phyloP scores from a whole-genome alignment of 371 early-diverging fungal genomes.

The Conidiobolus incongruus region DNA sequence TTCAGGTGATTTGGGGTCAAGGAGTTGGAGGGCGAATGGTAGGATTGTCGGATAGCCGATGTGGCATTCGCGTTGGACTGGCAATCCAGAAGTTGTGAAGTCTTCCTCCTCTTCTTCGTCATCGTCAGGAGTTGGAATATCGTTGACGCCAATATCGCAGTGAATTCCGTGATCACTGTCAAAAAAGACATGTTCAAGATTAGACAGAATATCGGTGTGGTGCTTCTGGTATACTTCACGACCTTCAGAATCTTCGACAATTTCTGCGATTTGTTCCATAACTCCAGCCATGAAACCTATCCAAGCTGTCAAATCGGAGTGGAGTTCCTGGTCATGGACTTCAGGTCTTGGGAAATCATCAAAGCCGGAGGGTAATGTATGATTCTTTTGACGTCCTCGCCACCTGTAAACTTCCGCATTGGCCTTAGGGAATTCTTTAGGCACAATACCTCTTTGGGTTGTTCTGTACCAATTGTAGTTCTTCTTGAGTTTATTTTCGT shows the following conservation, averaged over 20 bases:
- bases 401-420: slow-evolving; percentile 60
- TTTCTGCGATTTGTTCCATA: slow-evolving; percentile 35
- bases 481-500: slow-evolving; percentile 34
- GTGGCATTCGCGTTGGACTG: slow-evolving; percentile 52
- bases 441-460: slow-evolving; percentile 48
- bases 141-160: slow-evolving; percentile 50
- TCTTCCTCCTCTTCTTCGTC: no score
- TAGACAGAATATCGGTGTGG: slow-evolving; percentile 11
- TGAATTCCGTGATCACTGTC: slow-evolving; percentile 38
- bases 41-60: slow-evolving; percentile 70
- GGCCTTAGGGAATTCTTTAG: neutral
- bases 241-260: slow-evolving; percentile 27
- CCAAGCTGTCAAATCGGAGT: slow-evolving; percentile 80
- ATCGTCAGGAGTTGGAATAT: no score
- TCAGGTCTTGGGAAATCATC: slow-evolving; percentile 90
- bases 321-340: slow-evolving; percentile 48
- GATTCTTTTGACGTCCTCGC: slow-evolving; percentile 67
- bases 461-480: slow-evolving; percentile 65
- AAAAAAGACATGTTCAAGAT: slow-evolving; percentile 49
- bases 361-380: slow-evolving; percentile 78
- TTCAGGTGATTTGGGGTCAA: slow-evolving; percentile 42
- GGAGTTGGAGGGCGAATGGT: slow-evolving; percentile 54
- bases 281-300: slow-evolving; percentile 53
- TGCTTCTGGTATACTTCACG: slow-evolving; percentile 22
- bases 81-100: no score